These are phyloP conservation scores for Geotrichum macrosporum DNA, from an alignment of 1,139 yeast species.

Conservation along the genomic window DNA sequence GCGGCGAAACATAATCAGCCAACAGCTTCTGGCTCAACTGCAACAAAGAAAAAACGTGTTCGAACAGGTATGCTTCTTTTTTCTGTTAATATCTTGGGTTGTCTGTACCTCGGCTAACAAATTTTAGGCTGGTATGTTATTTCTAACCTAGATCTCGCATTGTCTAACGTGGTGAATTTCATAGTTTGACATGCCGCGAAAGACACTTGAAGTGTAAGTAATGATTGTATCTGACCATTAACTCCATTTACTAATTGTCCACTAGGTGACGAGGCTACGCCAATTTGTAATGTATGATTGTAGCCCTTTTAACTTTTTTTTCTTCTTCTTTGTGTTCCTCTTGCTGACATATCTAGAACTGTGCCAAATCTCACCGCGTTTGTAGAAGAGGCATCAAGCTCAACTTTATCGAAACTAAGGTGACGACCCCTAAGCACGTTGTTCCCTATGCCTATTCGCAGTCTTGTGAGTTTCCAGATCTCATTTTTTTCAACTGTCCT, in stretches of 20 bases:
- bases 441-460: conserved; percentile 15
- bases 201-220: conserved; percentile 22
- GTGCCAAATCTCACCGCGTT: conserved; percentile 20
- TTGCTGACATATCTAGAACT: conserved; percentile 14
- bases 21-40: not conserved
- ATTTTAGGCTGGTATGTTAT: conserved; percentile 4
- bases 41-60: conserved; percentile 19
- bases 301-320: no score
- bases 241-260: no score
- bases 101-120: not conserved
- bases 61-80: conserved; percentile 16
- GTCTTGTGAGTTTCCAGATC: not conserved
- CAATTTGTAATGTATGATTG: conserved; percentile 20
- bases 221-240: not conserved
- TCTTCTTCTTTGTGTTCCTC: not conserved
- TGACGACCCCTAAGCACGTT: conserved; percentile 17
- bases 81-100: not conserved
- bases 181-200: conserved; percentile 23
- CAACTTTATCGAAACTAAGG: conserved; percentile 23
- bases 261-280: conserved; percentile 21
- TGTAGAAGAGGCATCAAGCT: conserved; percentile 23
- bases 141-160: no score
- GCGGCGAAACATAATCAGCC: not conserved
- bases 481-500: not conserved
- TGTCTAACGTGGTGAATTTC: no score